phyloP scores from a whole-genome alignment of 202 grass and related monocot genomes.

The Eragrostis tef region DNA sequence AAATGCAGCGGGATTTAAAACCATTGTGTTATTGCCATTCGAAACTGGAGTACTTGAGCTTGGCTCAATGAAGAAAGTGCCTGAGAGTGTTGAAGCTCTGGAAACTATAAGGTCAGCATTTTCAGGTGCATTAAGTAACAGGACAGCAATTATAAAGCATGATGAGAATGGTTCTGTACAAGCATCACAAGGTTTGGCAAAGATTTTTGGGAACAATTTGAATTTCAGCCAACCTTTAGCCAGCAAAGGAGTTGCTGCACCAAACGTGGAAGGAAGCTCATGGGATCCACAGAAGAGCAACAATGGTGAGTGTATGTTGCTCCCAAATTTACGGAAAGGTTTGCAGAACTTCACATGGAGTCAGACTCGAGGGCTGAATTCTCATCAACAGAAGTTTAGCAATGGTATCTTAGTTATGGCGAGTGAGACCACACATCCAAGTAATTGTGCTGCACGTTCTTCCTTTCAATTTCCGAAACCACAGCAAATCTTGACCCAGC shows the following conservation, averaged over 20 bases:
- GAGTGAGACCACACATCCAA: conserved; percentile 23
- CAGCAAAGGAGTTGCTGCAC: not conserved
- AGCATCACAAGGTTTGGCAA: conserved; percentile 20
- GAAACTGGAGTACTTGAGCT: conserved; percentile 68
- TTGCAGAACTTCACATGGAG: conserved; percentile 57
- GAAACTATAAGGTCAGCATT: conserved; percentile 59
- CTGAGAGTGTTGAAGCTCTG: conserved; percentile 51
- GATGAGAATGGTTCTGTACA: conserved; percentile 35
- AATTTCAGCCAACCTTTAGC: conserved; percentile 48
- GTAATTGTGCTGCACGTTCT: conserved; percentile 28
- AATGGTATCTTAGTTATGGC: conserved; percentile 47
- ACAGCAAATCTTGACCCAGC: conserved; percentile 27
- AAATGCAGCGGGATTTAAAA: conserved; percentile 53
- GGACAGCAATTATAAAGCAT: conserved; percentile 25
- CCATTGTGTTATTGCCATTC: conserved; percentile 61
- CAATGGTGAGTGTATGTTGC: conserved; percentile 37
- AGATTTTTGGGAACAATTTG: conserved; percentile 70
- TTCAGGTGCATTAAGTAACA: conserved; percentile 10
- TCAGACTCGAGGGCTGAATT: conserved; percentile 39
- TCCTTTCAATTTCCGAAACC: conserved; percentile 51
- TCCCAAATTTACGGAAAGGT: conserved; percentile 54
- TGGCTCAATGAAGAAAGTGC: conserved; percentile 52
- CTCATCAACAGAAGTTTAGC: conserved; percentile 41
- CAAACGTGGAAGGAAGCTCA: conserved; percentile 45
- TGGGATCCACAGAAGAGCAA: conserved; percentile 38